Evolutionary conservation across 1,139 yeast species (phyloP).

Genomic region (Debaryomycetaceae sp.): DNA sequence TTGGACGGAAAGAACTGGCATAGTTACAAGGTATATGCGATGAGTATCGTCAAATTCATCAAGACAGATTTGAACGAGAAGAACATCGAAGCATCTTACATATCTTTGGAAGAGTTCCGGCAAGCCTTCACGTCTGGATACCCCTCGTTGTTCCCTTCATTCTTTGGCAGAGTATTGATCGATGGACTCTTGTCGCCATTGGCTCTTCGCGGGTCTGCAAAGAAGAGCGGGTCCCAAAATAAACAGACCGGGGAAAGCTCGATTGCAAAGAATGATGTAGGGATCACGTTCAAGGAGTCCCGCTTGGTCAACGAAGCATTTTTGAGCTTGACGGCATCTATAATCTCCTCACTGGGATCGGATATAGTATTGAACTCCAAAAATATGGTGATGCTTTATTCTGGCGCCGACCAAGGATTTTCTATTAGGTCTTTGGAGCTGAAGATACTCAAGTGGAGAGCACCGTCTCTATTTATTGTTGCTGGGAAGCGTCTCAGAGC

Average conservation of each 20-base stretch:
- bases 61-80: constrained; percentile 23
- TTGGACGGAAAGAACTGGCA: constrained; percentile 23
- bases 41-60: constrained; percentile 44
- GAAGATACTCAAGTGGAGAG: constrained; percentile 85
- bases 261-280: not conserved
- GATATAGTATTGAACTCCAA: constrained; percentile 23
- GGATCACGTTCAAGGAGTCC: constrained; percentile 19
- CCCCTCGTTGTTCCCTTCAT: constrained; percentile 37
- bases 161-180: constrained; percentile 31
- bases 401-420: constrained; percentile 76
- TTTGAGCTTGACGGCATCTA: constrained; percentile 38
- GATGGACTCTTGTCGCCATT: constrained; percentile 16
- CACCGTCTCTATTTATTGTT: constrained; percentile 72
- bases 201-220: not conserved
- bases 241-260: not conserved
- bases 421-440: constrained; percentile 84
- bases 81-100: constrained; percentile 15
- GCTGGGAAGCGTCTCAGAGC: constrained; percentile 55
- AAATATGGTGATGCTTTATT: constrained; percentile 60
- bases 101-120: constrained; percentile 34
- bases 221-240: not conserved
- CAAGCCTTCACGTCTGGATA: constrained; percentile 24
- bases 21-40: constrained; percentile 29
- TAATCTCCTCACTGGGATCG: constrained; percentile 19
- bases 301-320: constrained; percentile 39